Conservation (phyloP, 2,329 filamentous ascomycete species). For the Diaporthe sp. region DNA sequence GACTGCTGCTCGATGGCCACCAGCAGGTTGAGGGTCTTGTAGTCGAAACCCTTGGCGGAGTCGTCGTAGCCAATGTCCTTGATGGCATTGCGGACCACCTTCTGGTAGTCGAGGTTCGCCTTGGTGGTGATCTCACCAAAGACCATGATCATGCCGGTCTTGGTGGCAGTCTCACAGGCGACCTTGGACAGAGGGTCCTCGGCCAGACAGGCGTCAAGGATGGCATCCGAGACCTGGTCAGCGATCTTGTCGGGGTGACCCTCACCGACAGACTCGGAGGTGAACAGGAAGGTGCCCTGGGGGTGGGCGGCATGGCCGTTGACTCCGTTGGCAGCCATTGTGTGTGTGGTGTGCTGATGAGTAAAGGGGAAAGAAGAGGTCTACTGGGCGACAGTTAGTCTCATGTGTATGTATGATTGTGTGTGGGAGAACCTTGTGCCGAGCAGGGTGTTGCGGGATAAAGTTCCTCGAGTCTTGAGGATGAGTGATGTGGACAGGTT, state of each 20-base stretch:
- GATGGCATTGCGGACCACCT: constrained; percentile 93
- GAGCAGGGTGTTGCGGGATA: background rate
- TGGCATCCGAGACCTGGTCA: constrained; percentile 97
- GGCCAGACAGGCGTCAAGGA: constrained; percentile 96
- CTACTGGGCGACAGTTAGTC: constrained; percentile 6
- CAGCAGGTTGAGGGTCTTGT: constrained; percentile 99
- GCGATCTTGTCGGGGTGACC: constrained; percentile 97
- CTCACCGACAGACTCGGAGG: constrained; percentile 90
- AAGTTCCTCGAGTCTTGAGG: constrained; percentile 2
- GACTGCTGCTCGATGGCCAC: constrained; percentile 99
- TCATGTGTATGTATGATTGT: background rate
- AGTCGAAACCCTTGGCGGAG: constrained; percentile 98
- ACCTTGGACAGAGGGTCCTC: constrained; percentile 99
- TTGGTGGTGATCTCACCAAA: constrained; percentile 99
- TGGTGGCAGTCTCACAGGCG: constrained; percentile 98
- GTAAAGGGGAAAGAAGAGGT: background rate
- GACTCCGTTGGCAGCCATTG: constrained; percentile 69
- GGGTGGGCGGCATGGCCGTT: constrained; percentile 64
- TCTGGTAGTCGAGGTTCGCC: constrained; percentile 96
- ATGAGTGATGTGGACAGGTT: background rate
- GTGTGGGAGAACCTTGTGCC: constrained; percentile 11
- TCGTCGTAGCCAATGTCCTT: constrained; percentile 99
- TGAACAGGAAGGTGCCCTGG: constrained; percentile 86
- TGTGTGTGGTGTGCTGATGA: constrained; percentile 50
- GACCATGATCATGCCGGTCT: constrained; percentile 99